Percentiles rank a stretch among this genome's conserved stretches.
phyloP scores from a whole-genome alignment of 352 stramenopile genomes.

The Pilasporangium apinafurcum region DNA sequence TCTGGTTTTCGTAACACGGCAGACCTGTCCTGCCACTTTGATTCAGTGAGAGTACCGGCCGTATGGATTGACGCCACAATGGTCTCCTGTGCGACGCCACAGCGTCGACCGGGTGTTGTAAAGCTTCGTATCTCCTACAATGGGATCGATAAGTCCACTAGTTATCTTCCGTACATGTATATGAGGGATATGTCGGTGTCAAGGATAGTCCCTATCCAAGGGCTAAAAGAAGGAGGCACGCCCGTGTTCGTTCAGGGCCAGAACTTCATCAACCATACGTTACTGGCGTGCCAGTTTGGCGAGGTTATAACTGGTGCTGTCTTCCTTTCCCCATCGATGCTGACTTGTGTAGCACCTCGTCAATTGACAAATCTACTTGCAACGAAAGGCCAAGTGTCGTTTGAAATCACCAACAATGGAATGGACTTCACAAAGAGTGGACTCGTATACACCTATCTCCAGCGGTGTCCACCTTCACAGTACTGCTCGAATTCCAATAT shows the following conservation, averaged over 20 bases:
- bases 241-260: slow-evolving; percentile 89
- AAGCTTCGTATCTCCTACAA: slow-evolving; percentile 81
- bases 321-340: slow-evolving; percentile 67
- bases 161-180: slow-evolving; percentile 64
- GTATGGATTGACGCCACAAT: slow-evolving; percentile 34
- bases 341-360: slow-evolving; percentile 78
- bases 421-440: slow-evolving; percentile 76
- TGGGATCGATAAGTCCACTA: slow-evolving; percentile 54
- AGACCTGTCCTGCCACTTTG: slow-evolving; percentile 54
- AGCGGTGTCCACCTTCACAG: slow-evolving; percentile 41
- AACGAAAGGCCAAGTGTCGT: slow-evolving; percentile 35
- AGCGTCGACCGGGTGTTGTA: slow-evolving; percentile 45
- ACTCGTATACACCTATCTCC: slow-evolving; percentile 70
- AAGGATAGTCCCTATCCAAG: slow-evolving; percentile 61
- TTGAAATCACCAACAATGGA: slow-evolving; percentile 86
- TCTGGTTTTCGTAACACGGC: slow-evolving; percentile 51
- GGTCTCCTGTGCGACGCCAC: slow-evolving; percentile 59
- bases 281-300: slow-evolving; percentile 87
- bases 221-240: slow-evolving; percentile 67
- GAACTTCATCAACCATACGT: slow-evolving; percentile 92
- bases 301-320: slow-evolving; percentile 52
- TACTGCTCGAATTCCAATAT: slow-evolving; percentile 60
- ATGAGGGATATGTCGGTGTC: slow-evolving; percentile 79
- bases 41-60: slow-evolving; percentile 21
- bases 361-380: slow-evolving; percentile 39